These are phyloP conservation scores for Fusarium avenaceum DNA, from an alignment of 2,329 filamentous ascomycete genomes.

Conservation along the genomic window DNA sequence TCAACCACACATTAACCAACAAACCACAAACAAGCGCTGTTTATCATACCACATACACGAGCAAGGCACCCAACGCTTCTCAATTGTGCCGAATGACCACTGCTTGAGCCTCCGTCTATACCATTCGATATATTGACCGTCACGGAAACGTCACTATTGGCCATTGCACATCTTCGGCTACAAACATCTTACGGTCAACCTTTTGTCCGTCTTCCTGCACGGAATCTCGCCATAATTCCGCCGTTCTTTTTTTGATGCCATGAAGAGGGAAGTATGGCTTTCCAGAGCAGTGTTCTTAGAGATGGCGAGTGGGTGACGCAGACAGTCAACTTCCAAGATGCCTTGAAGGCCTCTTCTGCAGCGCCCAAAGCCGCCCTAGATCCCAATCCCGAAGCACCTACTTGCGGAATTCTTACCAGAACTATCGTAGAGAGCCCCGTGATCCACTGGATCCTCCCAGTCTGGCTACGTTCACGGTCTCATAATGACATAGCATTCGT, in stretches of 20 bases:
- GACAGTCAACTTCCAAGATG: slow-evolving; percentile 60
- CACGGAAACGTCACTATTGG: slow-evolving; percentile 5
- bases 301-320: slow-evolving; percentile 70
- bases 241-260: slow-evolving; percentile 36
- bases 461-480: slow-evolving; percentile 76
- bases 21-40: slow-evolving; percentile 14
- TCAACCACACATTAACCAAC: slow-evolving; percentile 13
- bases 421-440: slow-evolving; percentile 83
- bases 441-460: slow-evolving; percentile 82
- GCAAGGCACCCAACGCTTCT: slow-evolving; percentile 12
- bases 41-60: not conserved
- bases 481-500: slow-evolving; percentile 90
- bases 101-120: not conserved
- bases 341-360: slow-evolving; percentile 57
- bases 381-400: slow-evolving; percentile 60
- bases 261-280: slow-evolving; percentile 55
- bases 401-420: slow-evolving; percentile 80
- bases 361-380: slow-evolving; percentile 51
- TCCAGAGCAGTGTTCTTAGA: slow-evolving; percentile 68
- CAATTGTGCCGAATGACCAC: not conserved
- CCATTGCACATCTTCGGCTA: not conserved
- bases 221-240: slow-evolving; percentile 3
- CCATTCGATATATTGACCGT: slow-evolving; percentile 10
- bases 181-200: slow-evolving; percentile 3
- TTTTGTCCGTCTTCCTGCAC: not conserved